These are phyloP conservation scores for Chytriomyces hyalinus DNA, from an alignment of 192 early-diverging fungal genomes.

Conservation along the genomic window DNA sequence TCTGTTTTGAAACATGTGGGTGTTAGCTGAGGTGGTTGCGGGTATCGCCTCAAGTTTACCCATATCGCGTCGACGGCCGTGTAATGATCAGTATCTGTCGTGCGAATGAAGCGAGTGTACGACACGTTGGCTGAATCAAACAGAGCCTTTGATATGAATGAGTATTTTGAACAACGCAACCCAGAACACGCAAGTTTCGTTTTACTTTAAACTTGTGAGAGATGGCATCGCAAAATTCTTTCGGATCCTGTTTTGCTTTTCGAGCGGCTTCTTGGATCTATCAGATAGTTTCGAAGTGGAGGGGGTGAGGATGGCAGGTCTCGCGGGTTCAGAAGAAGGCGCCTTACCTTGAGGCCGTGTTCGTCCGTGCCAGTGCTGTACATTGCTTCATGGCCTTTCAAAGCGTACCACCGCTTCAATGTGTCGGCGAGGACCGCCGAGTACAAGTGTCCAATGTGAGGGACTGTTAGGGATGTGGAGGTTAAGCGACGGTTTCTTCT, in stretches of 20 bases:
- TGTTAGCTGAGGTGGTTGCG: background rate
- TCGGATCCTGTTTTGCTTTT: conserved; percentile 59
- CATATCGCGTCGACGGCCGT: conserved; percentile 76
- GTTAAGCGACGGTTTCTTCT: background rate
- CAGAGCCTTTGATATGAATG: conserved; percentile 47
- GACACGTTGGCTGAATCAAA: conserved; percentile 73
- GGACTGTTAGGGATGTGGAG: conserved; percentile 52
- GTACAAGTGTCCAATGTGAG: conserved; percentile 95
- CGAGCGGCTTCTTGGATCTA: conserved; percentile 91
- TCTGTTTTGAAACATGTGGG: conserved; percentile 35
- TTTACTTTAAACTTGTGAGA: conserved; percentile 68
- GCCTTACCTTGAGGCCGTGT: conserved; percentile 86
- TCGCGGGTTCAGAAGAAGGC: background rate
- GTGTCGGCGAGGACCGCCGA: conserved; percentile 85
- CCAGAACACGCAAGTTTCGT: too few relatives aligned
- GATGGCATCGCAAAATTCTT: conserved; percentile 79
- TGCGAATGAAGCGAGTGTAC: conserved; percentile 85
- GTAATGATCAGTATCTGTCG: conserved; percentile 78
- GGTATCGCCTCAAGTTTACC: conserved; percentile 45
- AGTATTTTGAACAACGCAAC: too few relatives aligned
- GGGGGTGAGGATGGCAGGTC: too few relatives aligned
- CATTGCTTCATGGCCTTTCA: conserved; percentile 67
- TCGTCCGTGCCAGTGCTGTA: conserved; percentile 90
- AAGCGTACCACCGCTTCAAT: conserved; percentile 72
- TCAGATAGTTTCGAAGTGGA: background rate